phyloP scores from a whole-genome alignment of 2,329 filamentous ascomycete species.

The Fusarium equiseti region DNA sequence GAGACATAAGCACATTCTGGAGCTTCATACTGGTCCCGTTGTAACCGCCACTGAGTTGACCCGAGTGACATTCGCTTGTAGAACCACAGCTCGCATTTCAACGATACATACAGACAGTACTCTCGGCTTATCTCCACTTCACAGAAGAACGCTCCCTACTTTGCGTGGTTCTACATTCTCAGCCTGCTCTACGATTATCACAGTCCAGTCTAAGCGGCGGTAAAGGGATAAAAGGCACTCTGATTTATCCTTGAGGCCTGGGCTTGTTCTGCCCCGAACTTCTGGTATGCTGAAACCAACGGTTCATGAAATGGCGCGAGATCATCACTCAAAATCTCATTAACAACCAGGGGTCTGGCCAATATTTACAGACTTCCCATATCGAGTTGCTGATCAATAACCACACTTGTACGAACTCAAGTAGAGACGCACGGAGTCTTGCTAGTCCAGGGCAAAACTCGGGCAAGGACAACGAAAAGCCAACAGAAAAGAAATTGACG shows the following conservation, averaged over 20 bases:
- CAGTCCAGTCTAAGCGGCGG: constrained; percentile 6
- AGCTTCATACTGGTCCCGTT: constrained; percentile 1
- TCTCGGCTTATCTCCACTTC: constrained; percentile 13
- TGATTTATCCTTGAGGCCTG: neutral
- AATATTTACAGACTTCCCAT: neutral
- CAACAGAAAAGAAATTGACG: constrained; percentile 5
- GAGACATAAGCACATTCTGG: neutral
- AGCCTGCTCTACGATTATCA: neutral
- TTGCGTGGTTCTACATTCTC: neutral
- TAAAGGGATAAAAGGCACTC: constrained; percentile 1
- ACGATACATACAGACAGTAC: neutral
- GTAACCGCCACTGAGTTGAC: constrained; percentile 7
- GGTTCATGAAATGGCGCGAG: constrained; percentile 5
- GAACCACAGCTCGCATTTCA: constrained; percentile 1
- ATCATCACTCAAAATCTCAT: constrained; percentile 22
- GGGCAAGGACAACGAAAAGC: neutral
- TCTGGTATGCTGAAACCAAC: constrained; percentile 9
- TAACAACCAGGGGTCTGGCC: neutral
- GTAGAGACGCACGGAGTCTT: neutral
- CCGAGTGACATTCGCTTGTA: constrained; percentile 8
- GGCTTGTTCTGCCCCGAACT: constrained; percentile 5
- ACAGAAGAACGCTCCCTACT: neutral
- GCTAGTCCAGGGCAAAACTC: neutral
- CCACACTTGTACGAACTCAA: neutral
- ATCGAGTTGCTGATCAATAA: neutral